phyloP scores from a whole-genome alignment of 2,329 filamentous ascomycete species.

The Phaeoacremonium minimum region DNA sequence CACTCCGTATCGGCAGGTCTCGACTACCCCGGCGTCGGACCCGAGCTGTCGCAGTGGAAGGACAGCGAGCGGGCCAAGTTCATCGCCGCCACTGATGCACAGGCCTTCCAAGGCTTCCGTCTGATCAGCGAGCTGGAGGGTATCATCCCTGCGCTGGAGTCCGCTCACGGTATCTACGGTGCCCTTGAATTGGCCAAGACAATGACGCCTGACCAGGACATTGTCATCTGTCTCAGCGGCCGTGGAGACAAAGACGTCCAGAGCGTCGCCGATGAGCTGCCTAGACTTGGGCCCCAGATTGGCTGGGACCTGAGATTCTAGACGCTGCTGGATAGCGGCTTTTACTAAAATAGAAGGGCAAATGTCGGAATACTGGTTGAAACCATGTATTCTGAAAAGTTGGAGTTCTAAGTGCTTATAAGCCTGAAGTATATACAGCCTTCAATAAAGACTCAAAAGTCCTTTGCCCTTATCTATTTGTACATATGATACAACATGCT shows the following conservation, averaged over 20 bases:
- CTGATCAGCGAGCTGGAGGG: slow-evolving; percentile 85
- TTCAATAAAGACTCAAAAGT: too few relatives aligned
- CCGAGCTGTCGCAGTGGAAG: slow-evolving; percentile 90
- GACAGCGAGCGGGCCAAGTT: slow-evolving; percentile 83
- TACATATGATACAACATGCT: background rate
- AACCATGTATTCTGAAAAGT: too few relatives aligned
- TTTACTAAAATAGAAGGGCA: too few relatives aligned
- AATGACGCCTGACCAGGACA: slow-evolving; percentile 81
- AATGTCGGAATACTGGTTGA: too few relatives aligned
- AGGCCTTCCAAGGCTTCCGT: slow-evolving; percentile 85
- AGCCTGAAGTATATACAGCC: too few relatives aligned
- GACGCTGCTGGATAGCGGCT: slow-evolving; percentile 9
- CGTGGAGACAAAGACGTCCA: slow-evolving; percentile 98
- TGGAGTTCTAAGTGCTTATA: too few relatives aligned
- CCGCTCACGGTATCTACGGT: slow-evolving; percentile 86
- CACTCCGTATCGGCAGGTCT: slow-evolving; percentile 95
- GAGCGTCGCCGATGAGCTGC: slow-evolving; percentile 92
- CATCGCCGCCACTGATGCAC: slow-evolving; percentile 83
- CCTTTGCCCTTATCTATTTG: too few relatives aligned
- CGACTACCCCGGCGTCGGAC: slow-evolving; percentile 95
- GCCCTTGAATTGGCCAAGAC: slow-evolving; percentile 88
- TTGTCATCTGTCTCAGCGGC: slow-evolving; percentile 91
- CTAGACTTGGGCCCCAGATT: slow-evolving; percentile 83
- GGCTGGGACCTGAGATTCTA: slow-evolving; percentile 66
- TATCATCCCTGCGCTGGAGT: slow-evolving; percentile 94